Base-by-base conservation (phyloP, 768 basidiomycete genomes). In the Agrocybe praecox region DNA sequence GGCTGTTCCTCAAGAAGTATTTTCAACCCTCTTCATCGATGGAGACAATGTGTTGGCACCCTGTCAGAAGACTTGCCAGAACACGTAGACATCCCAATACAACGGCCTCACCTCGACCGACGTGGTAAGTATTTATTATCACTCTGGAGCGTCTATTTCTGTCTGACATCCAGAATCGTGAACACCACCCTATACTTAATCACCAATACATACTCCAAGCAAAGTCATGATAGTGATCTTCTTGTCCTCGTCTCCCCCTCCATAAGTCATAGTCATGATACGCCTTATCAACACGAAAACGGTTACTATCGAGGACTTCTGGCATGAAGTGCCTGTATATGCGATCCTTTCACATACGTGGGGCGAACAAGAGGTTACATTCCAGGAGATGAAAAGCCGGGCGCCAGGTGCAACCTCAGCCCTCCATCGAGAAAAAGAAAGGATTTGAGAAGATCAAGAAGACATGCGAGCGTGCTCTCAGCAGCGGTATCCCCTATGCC, bases 301-400 rank as follows among this genome's bases (percentile, higher is more conserved):
- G 2, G n/a, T 53, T n/a, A 14, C 15, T 17, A 33, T 53, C 4
- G 44, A 53, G 33, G 44, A 46, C 26, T 53, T 53, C 29, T 46
- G 29, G 44, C 26, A 46, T 17, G 22, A 46, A 19, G 32, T 53
- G n/a, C 52, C 52, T 14, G 47, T 29, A 22, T 56, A 56, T 24
- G 55, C 55, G 0, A 56, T 56, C 33, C 44, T 56, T 15, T 56
- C 55, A 5, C 55, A 56, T n/a, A 56, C 55, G 2, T 56, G 55
- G 55, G 55, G 45, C 6, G 26, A 56, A 2, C 49, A 50, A 12
- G 55, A 56, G 32, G 49, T 51, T n/a, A 51, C 49, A 2, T 46
- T 46, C 8, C 43, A 51, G 44, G 55, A 56, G 15, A 45, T 56
- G 36, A 23, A 24, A 29, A 34, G 46, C 2, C 52, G 15, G 24